These are phyloP conservation scores for Suhomyces terraborum DNA, from an alignment of 1,139 yeast genomes.

Conservation along the genomic window DNA sequence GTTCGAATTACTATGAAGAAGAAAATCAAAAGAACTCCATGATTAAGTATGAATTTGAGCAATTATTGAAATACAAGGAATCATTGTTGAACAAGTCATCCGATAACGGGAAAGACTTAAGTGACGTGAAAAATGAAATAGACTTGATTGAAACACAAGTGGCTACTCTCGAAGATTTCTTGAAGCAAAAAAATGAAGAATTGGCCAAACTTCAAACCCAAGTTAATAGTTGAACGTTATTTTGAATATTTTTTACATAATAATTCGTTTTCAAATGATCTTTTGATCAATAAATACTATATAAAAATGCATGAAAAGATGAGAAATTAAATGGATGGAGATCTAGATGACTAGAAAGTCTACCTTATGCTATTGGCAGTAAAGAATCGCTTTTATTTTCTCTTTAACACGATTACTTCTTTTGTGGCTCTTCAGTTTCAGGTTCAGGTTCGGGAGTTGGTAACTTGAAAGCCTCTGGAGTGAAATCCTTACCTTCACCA, in stretches of 20 bases:
- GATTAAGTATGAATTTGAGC: slow-evolving; percentile 76
- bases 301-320: slow-evolving; percentile 16
- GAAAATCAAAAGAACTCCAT: slow-evolving; percentile 37
- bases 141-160: slow-evolving; percentile 68
- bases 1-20: slow-evolving; percentile 36
- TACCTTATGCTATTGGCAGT: slow-evolving; percentile 7
- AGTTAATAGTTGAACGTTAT: slow-evolving; percentile 9
- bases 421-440: slow-evolving; percentile 20
- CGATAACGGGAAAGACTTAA: slow-evolving; percentile 30
- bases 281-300: slow-evolving; percentile 14
- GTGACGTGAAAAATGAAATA: slow-evolving; percentile 56
- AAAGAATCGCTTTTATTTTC: slow-evolving; percentile 4
- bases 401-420: slow-evolving; percentile 15
- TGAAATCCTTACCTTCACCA: slow-evolving; percentile 80
- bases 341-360: neutral
- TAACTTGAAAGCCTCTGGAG: slow-evolving; percentile 79
- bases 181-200: slow-evolving; percentile 52
- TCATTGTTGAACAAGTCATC: slow-evolving; percentile 12
- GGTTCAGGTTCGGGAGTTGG: slow-evolving; percentile 85
- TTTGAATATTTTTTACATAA: neutral
- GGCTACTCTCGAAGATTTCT: slow-evolving; percentile 58
- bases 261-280: slow-evolving; percentile 3
- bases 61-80: slow-evolving; percentile 67
- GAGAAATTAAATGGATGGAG: slow-evolving; percentile 10
- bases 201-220: slow-evolving; percentile 43